phyloP scores from a whole-genome alignment of 371 early-diverging fungal species.

The Mortierella sp. region DNA sequence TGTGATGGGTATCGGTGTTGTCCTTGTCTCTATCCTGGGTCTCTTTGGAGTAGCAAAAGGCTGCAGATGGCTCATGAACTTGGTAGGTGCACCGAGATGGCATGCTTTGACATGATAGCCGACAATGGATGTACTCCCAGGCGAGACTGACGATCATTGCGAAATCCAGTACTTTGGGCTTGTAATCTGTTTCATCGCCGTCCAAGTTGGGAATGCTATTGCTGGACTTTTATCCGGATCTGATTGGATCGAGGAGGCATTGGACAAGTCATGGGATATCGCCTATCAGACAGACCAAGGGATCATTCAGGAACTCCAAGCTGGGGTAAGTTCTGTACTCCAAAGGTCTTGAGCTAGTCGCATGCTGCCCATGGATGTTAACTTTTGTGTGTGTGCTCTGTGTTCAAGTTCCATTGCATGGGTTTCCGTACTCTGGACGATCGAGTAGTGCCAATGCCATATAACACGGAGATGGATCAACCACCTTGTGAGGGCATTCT shows the following conservation, averaged over 20 bases:
- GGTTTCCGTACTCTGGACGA: slow-evolving; percentile 33
- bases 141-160: too few relatives aligned
- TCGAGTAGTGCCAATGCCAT: slow-evolving; percentile 8
- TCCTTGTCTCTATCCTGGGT: slow-evolving; percentile 40
- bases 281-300: slow-evolving; percentile 34
- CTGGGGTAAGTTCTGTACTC: slow-evolving; percentile 16
- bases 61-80: slow-evolving; percentile 40
- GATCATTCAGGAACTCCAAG: slow-evolving; percentile 36
- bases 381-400: too few relatives aligned
- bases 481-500: slow-evolving; percentile 25
- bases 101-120: too few relatives aligned
- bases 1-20: slow-evolving; percentile 45
- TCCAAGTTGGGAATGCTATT: slow-evolving; percentile 27
- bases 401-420: slow-evolving; percentile 32
- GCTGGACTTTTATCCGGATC: slow-evolving; percentile 30
- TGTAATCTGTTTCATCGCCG: slow-evolving; percentile 30
- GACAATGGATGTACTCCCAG: too few relatives aligned
- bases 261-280: slow-evolving; percentile 43
- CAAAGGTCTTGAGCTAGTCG: background rate
- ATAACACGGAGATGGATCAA: background rate
- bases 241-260: slow-evolving; percentile 39
- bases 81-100: slow-evolving; percentile 35
- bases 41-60: slow-evolving; percentile 41
- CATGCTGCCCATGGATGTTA: too few relatives aligned
- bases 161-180: slow-evolving; percentile 49